These are phyloP conservation scores for Pycnococcus provasolii DNA, from an alignment of 139 green algal species.

Conservation along the genomic window DNA sequence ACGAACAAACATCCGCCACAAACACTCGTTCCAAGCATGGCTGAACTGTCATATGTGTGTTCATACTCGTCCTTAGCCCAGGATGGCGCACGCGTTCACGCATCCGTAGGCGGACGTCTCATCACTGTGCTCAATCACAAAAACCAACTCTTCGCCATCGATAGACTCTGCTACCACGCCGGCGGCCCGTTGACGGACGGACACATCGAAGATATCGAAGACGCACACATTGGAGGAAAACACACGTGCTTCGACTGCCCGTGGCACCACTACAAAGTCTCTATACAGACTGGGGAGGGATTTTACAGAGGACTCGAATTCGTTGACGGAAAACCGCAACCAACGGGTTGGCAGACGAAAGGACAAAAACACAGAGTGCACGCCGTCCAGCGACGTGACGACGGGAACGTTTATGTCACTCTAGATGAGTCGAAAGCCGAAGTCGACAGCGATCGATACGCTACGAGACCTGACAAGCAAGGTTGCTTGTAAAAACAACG, in stretches of 20 bases:
- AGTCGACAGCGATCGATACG: neutral
- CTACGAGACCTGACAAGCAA: no score
- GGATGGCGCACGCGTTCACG: neutral
- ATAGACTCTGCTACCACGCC: slow-evolving; percentile 23
- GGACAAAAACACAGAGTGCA: slow-evolving; percentile 5
- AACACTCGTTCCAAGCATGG: no score
- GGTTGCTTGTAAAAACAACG: no score
- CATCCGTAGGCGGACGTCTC: neutral
- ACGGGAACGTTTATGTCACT: neutral
- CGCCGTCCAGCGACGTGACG: neutral
- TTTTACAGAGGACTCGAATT: slow-evolving; percentile 8
- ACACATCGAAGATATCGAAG: slow-evolving; percentile 21
- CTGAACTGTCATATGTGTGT: no score
- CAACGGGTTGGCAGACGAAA: neutral
- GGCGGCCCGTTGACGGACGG: slow-evolving; percentile 13
- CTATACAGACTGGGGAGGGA: slow-evolving; percentile 9
- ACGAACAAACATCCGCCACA: no score
- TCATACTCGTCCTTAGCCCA: neutral
- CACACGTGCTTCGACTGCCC: slow-evolving; percentile 18
- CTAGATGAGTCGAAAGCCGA: neutral
- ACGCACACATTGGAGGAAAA: neutral
- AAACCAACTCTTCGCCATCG: slow-evolving; percentile 8
- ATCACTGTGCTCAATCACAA: slow-evolving; percentile 2
- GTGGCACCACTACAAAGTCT: slow-evolving; percentile 21
- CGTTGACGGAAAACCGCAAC: slow-evolving; percentile 3